These are phyloP conservation scores for Fusarium sp. DNA, from an alignment of 2,329 filamentous ascomycete genomes.

Conservation along the genomic window DNA sequence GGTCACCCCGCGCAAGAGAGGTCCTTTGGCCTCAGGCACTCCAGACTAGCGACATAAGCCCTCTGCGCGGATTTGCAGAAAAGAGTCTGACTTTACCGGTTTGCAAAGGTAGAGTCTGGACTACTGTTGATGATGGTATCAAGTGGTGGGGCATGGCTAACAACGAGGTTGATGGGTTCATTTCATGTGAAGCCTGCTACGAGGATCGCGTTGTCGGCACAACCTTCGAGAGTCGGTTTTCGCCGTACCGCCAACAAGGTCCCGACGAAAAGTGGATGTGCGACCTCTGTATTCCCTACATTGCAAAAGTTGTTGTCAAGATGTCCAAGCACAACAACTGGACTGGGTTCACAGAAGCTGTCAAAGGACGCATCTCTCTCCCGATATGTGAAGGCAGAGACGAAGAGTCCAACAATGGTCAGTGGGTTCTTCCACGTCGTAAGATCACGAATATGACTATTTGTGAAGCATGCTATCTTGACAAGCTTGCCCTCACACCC, in stretches of 20 bases:
- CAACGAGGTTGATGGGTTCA: slow-evolving; percentile 49
- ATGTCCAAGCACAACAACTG: slow-evolving; percentile 47
- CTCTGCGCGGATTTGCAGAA: slow-evolving; percentile 48
- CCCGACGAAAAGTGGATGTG: slow-evolving; percentile 51
- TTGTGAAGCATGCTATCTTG: slow-evolving; percentile 54
- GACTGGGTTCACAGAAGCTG: slow-evolving; percentile 46
- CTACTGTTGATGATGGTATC: slow-evolving; percentile 40
- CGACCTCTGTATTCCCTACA: slow-evolving; percentile 47
- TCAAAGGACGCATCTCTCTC: slow-evolving; percentile 41
- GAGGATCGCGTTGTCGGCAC: slow-evolving; percentile 50
- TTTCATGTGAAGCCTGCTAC: slow-evolving; percentile 56
- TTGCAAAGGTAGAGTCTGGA: slow-evolving; percentile 48
- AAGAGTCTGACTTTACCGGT: slow-evolving; percentile 43
- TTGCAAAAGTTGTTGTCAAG: slow-evolving; percentile 36
- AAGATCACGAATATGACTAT: slow-evolving; percentile 46
- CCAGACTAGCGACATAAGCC: slow-evolving; percentile 41
- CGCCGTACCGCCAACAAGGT: slow-evolving; percentile 42
- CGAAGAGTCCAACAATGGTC: slow-evolving; percentile 36
- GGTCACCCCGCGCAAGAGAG: slow-evolving; percentile 51
- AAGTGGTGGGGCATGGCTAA: slow-evolving; percentile 52
- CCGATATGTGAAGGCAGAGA: slow-evolving; percentile 49
- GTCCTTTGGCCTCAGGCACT: slow-evolving; percentile 52
- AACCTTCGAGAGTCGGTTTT: slow-evolving; percentile 50
- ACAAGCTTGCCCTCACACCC: slow-evolving; percentile 49
- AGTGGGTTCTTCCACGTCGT: slow-evolving; percentile 47